Evolutionary conservation across 306 rosid genomes (phyloP).

Genomic region (Trichosanthes cucumerina): DNA sequence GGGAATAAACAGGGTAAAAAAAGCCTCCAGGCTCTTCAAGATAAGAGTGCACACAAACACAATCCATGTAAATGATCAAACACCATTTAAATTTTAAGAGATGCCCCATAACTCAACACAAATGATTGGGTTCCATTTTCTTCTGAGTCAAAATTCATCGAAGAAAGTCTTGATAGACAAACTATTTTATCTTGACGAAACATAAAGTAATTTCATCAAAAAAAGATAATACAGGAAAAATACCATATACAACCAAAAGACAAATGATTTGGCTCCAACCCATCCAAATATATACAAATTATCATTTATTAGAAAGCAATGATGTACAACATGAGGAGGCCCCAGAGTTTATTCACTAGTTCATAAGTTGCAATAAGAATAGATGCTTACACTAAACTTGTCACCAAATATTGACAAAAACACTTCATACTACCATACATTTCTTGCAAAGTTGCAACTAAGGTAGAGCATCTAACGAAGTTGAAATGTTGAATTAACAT

Average conservation of each 20-base stretch:
- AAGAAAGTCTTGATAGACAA: not conserved
- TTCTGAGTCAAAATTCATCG: not conserved
- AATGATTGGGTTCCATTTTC: not conserved
- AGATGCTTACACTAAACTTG: not conserved
- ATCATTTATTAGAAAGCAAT: not conserved
- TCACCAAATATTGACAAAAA: not conserved
- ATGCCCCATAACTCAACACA: not conserved
- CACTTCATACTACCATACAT: not conserved
- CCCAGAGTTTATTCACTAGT: not conserved
- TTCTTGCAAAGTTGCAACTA: not conserved
- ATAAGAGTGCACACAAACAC: not conserved
- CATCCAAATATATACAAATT: not conserved
- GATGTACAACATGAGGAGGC: not conserved
- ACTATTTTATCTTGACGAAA: not conserved
- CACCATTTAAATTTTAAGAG: not conserved
- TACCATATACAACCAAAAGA: not conserved
- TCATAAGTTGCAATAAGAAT: not conserved
- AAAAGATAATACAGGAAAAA: not conserved
- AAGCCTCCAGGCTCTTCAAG: not conserved
- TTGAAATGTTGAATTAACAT: not conserved
- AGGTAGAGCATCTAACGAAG: not conserved
- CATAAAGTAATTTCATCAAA: not conserved
- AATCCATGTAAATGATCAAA: not conserved
- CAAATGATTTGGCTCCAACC: not conserved
- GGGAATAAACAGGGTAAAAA: not conserved